Percentiles rank a stretch among this genome's conserved stretches.
Evolutionary conservation across 2,329 filamentous ascomycete species (phyloP).

Genomic region (Alternaria triticina): DNA sequence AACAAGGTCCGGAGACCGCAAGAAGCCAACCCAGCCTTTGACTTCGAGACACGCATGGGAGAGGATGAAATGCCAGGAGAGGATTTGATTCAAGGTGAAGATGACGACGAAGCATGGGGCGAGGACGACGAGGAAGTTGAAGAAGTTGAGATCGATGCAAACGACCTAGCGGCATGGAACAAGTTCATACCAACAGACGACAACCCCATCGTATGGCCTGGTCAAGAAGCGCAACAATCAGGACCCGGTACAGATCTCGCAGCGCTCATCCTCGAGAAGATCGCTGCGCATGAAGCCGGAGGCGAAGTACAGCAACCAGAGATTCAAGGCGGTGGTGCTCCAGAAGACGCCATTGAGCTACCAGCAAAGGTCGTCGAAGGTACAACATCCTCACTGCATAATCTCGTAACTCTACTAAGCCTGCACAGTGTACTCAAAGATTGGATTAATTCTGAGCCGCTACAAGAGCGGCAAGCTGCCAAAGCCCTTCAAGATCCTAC

Average conservation of each 20-base stretch:
- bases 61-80: constrained; percentile 49
- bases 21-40: constrained; percentile 70
- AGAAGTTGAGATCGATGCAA: constrained; percentile 80
- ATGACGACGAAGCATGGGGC: constrained; percentile 70
- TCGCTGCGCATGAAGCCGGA: constrained; percentile 85
- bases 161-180: constrained; percentile 88
- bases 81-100: constrained; percentile 60
- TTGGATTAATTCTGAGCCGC: constrained; percentile 85
- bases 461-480: constrained; percentile 97
- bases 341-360: constrained; percentile 83
- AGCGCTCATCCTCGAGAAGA: constrained; percentile 92
- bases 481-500: constrained; percentile 97
- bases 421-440: constrained; percentile 78
- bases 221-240: constrained; percentile 51
- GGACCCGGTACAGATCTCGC: constrained; percentile 75
- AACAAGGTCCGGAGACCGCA: constrained; percentile 50
- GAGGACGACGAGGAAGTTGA: constrained; percentile 77
- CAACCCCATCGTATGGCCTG: constrained; percentile 74
- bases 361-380: constrained; percentile 86
- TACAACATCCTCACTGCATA: background rate
- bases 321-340: constrained; percentile 61
- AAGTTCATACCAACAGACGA: constrained; percentile 82
- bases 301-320: constrained; percentile 51
- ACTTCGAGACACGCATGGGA: constrained; percentile 78
- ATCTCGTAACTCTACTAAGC: constrained; percentile 10